Percentiles rank a stretch among this genome's conserved stretches.
Conservation (phyloP, 441 rosid genomes). For the Populus trichocarpa region DNA sequence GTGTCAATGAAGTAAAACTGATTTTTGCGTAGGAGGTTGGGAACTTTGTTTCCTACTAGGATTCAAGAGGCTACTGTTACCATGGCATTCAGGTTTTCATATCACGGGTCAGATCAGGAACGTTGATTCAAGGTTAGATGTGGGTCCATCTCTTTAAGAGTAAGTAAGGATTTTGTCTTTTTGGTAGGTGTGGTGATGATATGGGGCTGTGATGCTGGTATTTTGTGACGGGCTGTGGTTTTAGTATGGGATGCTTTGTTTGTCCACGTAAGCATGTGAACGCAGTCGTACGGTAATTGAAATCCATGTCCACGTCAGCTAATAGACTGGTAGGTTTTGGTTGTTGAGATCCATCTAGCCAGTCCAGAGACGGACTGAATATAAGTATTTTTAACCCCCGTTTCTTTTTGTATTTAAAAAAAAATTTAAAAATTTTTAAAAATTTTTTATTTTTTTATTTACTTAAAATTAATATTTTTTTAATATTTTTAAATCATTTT, state of each 20-base stretch:
- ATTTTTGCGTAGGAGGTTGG: constrained; percentile 27
- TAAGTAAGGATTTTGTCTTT: not conserved
- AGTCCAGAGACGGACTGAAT: not conserved
- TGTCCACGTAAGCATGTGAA: not conserved
- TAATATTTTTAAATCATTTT: too few species aligned
- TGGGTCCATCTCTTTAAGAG: not conserved
- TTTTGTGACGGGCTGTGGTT: not conserved
- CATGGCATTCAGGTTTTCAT: not conserved
- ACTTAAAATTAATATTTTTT: too few species aligned
- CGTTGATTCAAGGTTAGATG: not conserved
- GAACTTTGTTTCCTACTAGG: not conserved
- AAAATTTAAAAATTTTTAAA: too few species aligned
- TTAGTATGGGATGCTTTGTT: too few species aligned
- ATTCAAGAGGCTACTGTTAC: constrained; percentile 8
- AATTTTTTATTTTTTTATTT: too few species aligned
- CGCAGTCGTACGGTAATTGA: not conserved
- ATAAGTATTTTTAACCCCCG: too few species aligned
- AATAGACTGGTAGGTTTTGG: not conserved
- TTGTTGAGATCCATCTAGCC: not conserved
- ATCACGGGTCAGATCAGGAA: not conserved
- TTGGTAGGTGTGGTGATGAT: not conserved
- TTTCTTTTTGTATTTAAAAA: too few species aligned
- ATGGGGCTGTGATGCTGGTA: not conserved
- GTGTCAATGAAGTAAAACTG: constrained; percentile 7
- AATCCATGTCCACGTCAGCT: not conserved